phyloP scores from a whole-genome alignment of 1,284 basidiomycete genomes.

The Cryptococcus sp. region DNA sequence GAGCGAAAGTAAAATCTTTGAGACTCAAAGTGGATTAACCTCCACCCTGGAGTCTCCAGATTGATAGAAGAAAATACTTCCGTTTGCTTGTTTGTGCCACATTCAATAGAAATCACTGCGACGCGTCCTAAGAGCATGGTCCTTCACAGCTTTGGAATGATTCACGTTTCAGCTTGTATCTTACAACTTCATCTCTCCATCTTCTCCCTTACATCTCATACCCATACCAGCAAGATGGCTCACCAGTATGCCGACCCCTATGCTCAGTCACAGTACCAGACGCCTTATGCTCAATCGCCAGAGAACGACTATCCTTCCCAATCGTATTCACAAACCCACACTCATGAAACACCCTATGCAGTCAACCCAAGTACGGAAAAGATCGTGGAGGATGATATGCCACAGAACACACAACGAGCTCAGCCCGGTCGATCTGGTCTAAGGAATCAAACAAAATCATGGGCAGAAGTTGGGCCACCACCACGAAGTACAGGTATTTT shows the following conservation, averaged over 20 bases:
- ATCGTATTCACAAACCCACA: neutral
- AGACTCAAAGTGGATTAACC: too few species aligned
- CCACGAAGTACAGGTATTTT: slow-evolving; percentile 46
- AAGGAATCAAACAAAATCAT: slow-evolving; percentile 22
- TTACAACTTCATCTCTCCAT: neutral
- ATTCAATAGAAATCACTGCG: too few species aligned
- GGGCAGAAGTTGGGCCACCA: slow-evolving; percentile 41
- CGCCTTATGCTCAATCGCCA: neutral
- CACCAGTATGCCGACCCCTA: slow-evolving; percentile 5
- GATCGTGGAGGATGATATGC: slow-evolving; percentile 14
- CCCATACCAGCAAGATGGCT: slow-evolving; percentile 7
- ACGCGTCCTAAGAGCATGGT: too few species aligned
- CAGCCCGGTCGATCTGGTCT: slow-evolving; percentile 31
- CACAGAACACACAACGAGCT: slow-evolving; percentile 22
- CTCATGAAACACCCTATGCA: slow-evolving; percentile 4
- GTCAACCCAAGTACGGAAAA: slow-evolving; percentile 27
- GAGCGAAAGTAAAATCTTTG: too few species aligned
- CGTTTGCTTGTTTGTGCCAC: too few species aligned
- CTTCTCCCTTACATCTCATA: neutral
- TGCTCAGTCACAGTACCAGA: neutral
- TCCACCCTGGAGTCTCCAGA: too few species aligned
- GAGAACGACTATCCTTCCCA: neutral
- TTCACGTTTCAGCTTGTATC: too few species aligned
- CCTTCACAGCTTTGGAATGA: too few species aligned
- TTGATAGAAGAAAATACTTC: too few species aligned